Percentiles rank a stretch among this genome's conserved stretches.
phyloP scores from a whole-genome alignment of 2,329 filamentous ascomycete genomes.

The Emergomyces orientalis region DNA sequence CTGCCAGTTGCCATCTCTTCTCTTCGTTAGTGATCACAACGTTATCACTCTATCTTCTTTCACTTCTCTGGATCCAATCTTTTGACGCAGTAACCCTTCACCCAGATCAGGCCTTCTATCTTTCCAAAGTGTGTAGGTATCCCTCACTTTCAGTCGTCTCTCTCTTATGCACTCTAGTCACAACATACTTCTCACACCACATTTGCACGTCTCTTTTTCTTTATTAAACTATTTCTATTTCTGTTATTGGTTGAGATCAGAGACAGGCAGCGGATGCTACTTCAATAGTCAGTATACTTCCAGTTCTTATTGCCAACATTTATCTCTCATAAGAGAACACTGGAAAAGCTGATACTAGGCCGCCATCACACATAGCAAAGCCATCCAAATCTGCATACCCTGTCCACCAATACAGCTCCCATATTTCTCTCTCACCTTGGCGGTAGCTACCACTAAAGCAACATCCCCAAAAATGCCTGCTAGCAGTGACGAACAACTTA shows the following conservation, averaged over 20 bases:
- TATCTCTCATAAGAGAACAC: background rate
- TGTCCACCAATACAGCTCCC: background rate
- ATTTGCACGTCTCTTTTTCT: background rate
- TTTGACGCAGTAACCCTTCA: background rate
- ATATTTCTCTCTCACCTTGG: background rate
- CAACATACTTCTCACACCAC: background rate
- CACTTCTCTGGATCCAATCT: background rate
- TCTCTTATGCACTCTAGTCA: background rate
- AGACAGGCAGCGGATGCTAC: background rate
- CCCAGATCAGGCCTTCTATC: background rate
- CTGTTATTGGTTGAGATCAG: background rate
- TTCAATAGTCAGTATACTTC: background rate
- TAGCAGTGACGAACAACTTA: slow-evolving; percentile 50
- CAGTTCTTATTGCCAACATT: background rate
- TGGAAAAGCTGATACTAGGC: background rate
- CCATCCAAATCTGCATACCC: background rate
- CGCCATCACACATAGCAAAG: background rate
- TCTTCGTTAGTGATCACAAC: background rate
- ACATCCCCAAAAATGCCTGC: slow-evolving; percentile 38
- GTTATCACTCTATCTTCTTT: background rate
- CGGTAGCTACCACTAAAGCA: background rate
- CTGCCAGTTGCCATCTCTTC: background rate
- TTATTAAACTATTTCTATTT: background rate
- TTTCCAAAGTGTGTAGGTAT: background rate
- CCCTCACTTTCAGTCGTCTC: background rate